These are phyloP conservation scores for Candida rishiriensis DNA, from an alignment of 805 yeast genomes.

Conservation along the genomic window DNA sequence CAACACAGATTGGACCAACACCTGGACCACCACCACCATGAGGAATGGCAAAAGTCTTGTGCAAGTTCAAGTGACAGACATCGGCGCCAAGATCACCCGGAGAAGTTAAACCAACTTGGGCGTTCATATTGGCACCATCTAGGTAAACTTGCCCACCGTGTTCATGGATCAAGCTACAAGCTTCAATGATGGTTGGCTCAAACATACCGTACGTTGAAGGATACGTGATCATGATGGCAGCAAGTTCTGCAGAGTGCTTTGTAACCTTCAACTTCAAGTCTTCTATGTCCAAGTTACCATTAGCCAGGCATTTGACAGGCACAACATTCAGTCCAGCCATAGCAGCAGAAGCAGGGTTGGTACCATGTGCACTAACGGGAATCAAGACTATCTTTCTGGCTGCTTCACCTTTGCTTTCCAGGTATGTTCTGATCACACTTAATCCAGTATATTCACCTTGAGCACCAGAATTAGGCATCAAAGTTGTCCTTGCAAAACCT, in stretches of 20 bases:
- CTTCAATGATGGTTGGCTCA: constrained; percentile 84
- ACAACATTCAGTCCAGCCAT: constrained; percentile 95
- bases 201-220: constrained; percentile 97
- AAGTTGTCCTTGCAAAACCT: constrained; percentile 84
- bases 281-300: constrained; percentile 81
- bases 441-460: constrained; percentile 97
- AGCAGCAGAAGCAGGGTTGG: constrained; percentile 97
- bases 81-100: constrained; percentile 99
- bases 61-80: constrained; percentile 94
- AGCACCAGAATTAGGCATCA: constrained; percentile 98
- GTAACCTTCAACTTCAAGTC: constrained; percentile 73
- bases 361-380: constrained; percentile 97
- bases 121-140: constrained; percentile 99
- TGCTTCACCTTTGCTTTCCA: constrained; percentile 63
- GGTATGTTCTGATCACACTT: constrained; percentile 76
- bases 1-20: constrained; percentile 96
- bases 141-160: constrained; percentile 94
- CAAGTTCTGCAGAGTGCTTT: constrained; percentile 64
- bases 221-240: constrained; percentile 94
- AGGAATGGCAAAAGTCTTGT: constrained; percentile 95
- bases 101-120: constrained; percentile 94
- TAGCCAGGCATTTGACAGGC: constrained; percentile 77
- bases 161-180: constrained; percentile 78
- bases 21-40: constrained; percentile 99
- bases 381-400: constrained; percentile 84